Evolutionary conservation across 202 grass and related monocot genomes (phyloP).

Genomic region (Bolboschoenoplectus hybrid): DNA sequence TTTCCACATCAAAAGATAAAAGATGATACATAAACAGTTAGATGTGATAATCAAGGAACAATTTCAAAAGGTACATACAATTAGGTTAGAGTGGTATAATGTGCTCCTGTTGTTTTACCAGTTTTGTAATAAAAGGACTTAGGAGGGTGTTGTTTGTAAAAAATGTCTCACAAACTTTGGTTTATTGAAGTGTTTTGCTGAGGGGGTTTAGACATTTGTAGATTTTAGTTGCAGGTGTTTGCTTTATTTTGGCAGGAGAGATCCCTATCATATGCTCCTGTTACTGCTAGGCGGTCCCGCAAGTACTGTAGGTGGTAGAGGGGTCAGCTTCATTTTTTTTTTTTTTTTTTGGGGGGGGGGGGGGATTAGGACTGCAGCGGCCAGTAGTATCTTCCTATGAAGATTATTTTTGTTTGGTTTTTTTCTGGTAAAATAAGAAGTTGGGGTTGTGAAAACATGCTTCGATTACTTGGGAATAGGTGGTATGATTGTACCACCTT

Average conservation of each 20-base stretch:
- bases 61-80: conserved; percentile 12
- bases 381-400: neutral
- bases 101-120: neutral
- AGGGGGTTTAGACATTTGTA: neutral
- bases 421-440: neutral
- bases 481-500: conserved; percentile 9
- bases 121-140: neutral
- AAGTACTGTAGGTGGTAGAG: neutral
- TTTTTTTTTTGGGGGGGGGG: neutral
- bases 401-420: neutral
- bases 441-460: neutral
- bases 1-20: conserved; percentile 16
- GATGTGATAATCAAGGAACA: neutral
- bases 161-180: conserved; percentile 9
- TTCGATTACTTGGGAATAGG: neutral
- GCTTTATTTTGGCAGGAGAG: neutral
- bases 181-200: neutral
- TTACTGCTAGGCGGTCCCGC: neutral
- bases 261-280: neutral
- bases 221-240: neutral
- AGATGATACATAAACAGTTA: neutral
- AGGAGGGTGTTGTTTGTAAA: neutral
- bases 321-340: neutral
- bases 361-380: no score
- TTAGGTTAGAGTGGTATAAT: neutral